A percentile compares a stretch with the other conserved stretches of the same genome.
phyloP scores from a whole-genome alignment of 257 asterid genomes.

The Agastache rugosa region DNA sequence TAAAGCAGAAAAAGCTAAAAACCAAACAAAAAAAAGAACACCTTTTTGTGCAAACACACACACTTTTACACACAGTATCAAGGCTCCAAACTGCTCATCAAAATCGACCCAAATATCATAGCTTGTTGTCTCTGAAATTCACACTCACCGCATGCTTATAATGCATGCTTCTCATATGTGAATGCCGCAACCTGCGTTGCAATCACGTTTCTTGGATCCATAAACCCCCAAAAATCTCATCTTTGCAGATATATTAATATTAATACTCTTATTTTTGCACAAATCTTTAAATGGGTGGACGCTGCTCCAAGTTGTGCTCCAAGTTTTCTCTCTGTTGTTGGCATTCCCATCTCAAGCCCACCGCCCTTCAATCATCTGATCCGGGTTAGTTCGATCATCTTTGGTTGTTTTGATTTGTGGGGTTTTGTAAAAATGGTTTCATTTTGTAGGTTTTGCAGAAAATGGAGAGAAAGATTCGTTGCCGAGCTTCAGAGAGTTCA shows the following conservation, averaged over 20 bases:
- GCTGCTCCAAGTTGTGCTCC: conserved; percentile 61
- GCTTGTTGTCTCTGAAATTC: conserved; percentile 25
- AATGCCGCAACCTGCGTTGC: conserved; percentile 30
- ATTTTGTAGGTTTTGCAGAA: conserved; percentile 42
- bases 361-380: conserved; percentile 50
- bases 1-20: conserved; percentile 48
- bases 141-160: conserved; percentile 47
- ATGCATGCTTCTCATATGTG: conserved; percentile 42
- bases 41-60: conserved; percentile 29
- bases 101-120: conserved; percentile 31
- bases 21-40: conserved; percentile 16
- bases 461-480: conserved; percentile 50
- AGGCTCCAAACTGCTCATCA: conserved; percentile 37
- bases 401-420: conserved; percentile 16
- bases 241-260: conserved; percentile 2
- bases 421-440: conserved; percentile 3
- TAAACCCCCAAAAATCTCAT: conserved; percentile 18
- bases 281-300: conserved; percentile 45
- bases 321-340: conserved; percentile 56
- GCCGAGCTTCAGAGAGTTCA: conserved; percentile 55
- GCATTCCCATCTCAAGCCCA: conserved; percentile 50
- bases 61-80: conserved; percentile 22
- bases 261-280: background rate
- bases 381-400: conserved; percentile 42
- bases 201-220: conserved; percentile 46